Evolutionary conservation across 2,329 filamentous ascomycete species (phyloP), one percentile per base, ranked within the genome.

Genomic region (Xylariaceae sp.): DNA sequence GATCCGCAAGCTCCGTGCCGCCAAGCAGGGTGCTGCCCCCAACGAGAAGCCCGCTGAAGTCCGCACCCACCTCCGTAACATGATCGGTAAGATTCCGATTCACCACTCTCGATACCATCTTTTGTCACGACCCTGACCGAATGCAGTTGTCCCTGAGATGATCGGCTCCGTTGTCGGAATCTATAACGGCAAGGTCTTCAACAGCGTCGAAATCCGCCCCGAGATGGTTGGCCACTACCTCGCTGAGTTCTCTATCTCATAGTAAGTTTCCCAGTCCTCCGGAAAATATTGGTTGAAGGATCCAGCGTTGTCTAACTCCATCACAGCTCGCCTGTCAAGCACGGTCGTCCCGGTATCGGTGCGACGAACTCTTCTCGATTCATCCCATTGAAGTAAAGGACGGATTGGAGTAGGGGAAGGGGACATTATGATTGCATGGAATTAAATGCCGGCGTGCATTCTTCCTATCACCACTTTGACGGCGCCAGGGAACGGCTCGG

Each of bases 171-270:
- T 98, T 67, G 87, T 98, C 67, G 93, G 91, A 72, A 93, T 98
- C 82, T 98, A 98, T 88, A 95, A 89, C 62, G 93, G 93, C 72
- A 98, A 98, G 86, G 91, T 97, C 78, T 98, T 98, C 88, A 98
- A 98, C 86, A 92, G 96, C 83, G 91, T 98, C 66, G 93, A 98
- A 78, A 93, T 98, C 80, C 96, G 96, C 86, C 93, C 93, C 66
- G 93, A 98, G 83, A 98, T 98, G 93, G 93, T 98, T 75, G 93
- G 93, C 73, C 92, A 97, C 52, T 54, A 56, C 83, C 82, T 98
- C 62, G 93, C 82, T 69, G 93, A 98, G 79, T 98, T 98, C 84
- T 96, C 91, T 63, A 98, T 98, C 80, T 93, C 92, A 80, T 98
- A 98, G 89, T 95, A 87, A 66, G 88, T 89, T 59, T 42, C 14